Evolutionary conservation across 2,329 filamentous ascomycete genomes (phyloP).

Genomic region (Nigrospora sphaerica): DNA sequence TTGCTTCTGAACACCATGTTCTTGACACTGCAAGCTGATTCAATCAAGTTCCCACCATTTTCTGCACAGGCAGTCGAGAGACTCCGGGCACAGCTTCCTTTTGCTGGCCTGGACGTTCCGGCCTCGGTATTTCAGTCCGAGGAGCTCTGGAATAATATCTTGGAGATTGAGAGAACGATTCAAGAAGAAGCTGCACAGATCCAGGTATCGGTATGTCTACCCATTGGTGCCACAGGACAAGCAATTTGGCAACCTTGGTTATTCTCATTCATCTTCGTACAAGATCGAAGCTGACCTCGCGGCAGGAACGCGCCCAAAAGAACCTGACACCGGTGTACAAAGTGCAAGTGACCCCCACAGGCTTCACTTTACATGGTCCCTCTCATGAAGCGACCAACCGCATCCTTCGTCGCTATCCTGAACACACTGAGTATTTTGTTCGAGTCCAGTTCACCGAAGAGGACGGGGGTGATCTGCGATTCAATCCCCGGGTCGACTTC

Average conservation of each 20-base stretch:
- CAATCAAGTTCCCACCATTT: conserved; percentile 26
- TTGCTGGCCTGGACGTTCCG: conserved; percentile 43
- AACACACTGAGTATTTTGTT: conserved; percentile 56
- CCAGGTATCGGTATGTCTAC: conserved; percentile 9
- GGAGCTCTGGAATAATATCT: conserved; percentile 23
- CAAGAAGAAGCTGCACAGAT: conserved; percentile 15
- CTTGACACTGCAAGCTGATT: conserved; percentile 10
- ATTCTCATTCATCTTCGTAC: too few species aligned
- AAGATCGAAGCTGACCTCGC: background rate
- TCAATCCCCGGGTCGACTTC: conserved; percentile 43
- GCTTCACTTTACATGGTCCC: conserved; percentile 50
- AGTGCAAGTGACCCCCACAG: conserved; percentile 52
- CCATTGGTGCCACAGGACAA: background rate
- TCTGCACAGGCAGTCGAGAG: conserved; percentile 46
- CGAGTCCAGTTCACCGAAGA: conserved; percentile 71
- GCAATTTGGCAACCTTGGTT: background rate
- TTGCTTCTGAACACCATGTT: background rate
- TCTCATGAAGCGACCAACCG: conserved; percentile 63
- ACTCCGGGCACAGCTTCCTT: conserved; percentile 45
- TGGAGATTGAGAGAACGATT: conserved; percentile 32
- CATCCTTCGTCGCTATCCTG: conserved; percentile 58
- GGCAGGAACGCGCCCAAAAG: conserved; percentile 17
- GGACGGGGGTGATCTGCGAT: conserved; percentile 55
- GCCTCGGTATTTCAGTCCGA: conserved; percentile 28
- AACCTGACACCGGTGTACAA: conserved; percentile 47